Evolutionary conservation across 257 asterid species (phyloP).

Genomic region (Gentiana straminea): DNA sequence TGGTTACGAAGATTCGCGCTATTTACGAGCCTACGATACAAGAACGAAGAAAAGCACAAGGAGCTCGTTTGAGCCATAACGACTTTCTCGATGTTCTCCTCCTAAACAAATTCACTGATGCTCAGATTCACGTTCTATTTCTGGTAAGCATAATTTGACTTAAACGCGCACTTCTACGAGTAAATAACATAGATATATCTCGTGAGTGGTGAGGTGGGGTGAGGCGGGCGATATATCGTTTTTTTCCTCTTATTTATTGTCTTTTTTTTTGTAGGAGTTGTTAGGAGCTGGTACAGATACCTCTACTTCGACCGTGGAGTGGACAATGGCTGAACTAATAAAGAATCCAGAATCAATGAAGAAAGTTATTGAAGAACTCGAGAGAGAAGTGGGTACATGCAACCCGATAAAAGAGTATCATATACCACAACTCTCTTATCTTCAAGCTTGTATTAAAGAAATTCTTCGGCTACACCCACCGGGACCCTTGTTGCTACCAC

Average conservation of each 20-base stretch:
- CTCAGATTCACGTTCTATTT: constrained; percentile 12
- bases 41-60: constrained; percentile 17
- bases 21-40: constrained; percentile 27
- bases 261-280: constrained; percentile 13
- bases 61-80: neutral
- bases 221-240: no score
- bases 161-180: constrained; percentile 12
- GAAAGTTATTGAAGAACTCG: constrained; percentile 16
- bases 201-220: no score
- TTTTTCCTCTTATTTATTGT: neutral
- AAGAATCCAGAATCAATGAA: constrained; percentile 15
- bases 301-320: constrained; percentile 21
- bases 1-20: constrained; percentile 1
- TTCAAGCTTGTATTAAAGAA: constrained; percentile 35
- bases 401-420: constrained; percentile 3
- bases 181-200: constrained; percentile 1
- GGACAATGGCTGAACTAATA: constrained; percentile 30
- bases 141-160: no score
- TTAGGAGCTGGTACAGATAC: constrained; percentile 39
- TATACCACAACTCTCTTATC: constrained; percentile 15
- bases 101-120: neutral
- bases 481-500: constrained; percentile 30
- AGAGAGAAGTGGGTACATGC: constrained; percentile 7
- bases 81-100: constrained; percentile 12
- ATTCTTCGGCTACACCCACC: constrained; percentile 4